These are phyloP conservation scores for Boletus sp. DNA, from an alignment of 768 basidiomycete species.

Conservation along the genomic window DNA sequence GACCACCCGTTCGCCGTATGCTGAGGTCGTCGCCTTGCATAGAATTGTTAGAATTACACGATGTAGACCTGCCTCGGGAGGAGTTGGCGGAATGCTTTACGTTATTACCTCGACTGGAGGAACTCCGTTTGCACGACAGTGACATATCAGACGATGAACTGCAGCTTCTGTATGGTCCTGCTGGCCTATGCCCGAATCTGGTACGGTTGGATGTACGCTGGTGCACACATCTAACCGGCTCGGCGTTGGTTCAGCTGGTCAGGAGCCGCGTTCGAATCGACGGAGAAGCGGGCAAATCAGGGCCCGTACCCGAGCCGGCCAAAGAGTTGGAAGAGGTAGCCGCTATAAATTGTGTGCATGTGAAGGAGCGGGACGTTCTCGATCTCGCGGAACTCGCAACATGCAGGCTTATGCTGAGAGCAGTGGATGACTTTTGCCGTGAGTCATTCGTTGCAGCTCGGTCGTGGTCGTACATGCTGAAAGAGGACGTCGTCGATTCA, in stretches of 20 bases:
- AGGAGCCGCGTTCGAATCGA: conserved; percentile 32
- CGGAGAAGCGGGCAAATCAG: not conserved
- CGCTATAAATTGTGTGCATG: conserved; percentile 56
- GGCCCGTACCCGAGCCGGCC: conserved; percentile 1
- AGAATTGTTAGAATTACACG: conserved; percentile 45
- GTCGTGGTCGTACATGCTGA: not conserved
- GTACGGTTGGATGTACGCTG: conserved; percentile 52
- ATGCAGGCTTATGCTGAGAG: conserved; percentile 44
- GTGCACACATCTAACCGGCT: conserved; percentile 54
- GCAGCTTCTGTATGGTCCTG: conserved; percentile 35
- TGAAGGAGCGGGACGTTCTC: conserved; percentile 51
- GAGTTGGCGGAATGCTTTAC: conserved; percentile 37
- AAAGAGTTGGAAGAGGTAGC: conserved; percentile 43
- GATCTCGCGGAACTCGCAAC: conserved; percentile 44
- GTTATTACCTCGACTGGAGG: conserved; percentile 39
- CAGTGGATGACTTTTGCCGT: conserved; percentile 52
- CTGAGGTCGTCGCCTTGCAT: conserved; percentile 33
- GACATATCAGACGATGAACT: conserved; percentile 51
- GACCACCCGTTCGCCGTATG: conserved; percentile 30
- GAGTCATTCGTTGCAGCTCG: conserved; percentile 25
- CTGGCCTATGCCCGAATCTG: conserved; percentile 46
- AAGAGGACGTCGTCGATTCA: conserved; percentile 18
- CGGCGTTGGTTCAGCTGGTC: conserved; percentile 49
- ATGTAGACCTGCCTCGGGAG: conserved; percentile 41
- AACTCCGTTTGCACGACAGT: conserved; percentile 54